Base-by-base conservation (phyloP, 305 asterid species). In the Solanum chacoense region DNA sequence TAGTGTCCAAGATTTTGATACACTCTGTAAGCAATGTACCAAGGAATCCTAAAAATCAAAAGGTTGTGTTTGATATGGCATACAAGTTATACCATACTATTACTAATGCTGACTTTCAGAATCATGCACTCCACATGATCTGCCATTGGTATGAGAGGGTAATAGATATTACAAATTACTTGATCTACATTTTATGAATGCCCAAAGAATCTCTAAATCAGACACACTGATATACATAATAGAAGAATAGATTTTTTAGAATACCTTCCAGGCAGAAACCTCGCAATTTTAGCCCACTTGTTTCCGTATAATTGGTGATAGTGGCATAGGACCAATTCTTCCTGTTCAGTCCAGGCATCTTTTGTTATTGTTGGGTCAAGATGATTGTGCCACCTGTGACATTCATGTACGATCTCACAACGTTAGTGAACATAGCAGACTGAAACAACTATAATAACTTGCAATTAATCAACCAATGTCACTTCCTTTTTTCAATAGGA, bases 251-350 rank as follows among this genome's bases (percentile, higher is more conserved):
- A 87, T 89, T 85, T 90, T 86, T 9, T 29, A 31, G 73, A 65
- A 86, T 94, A 95, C 98, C 98, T 95, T 90, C 98, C 98, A 9
- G 98, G 98, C 87, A 95, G 91, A 91, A 92, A 93, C 85, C 90
- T 96, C n/a, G 97, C 95, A 38, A 96, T 94, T 90, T 95, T 96
- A 65, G 96, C 98, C 98, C 98, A 96, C 89, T 90, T 96, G 92
- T 95, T 96, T 77, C 98, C 98, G 55, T 92, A 93, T 50, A 87
- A 71, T 88, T 89, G 93, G 87, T 96, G 98, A 89, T 92, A 93
- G 77, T 90, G 88, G 38, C 85, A 87, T 85, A 96, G 92, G 89
- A 90, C 91, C 71, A 90, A 91, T 85, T 95, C 95, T 90, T 96
- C 98, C 83, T 88, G 94, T 86, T 93, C 92, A 38, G 94, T 93